Evolutionary conservation across 495 filamentous ascomycete species (phyloP), one percentile per base, ranked within the genome.

Genomic region (Hypomontagnella submonticulosa): DNA sequence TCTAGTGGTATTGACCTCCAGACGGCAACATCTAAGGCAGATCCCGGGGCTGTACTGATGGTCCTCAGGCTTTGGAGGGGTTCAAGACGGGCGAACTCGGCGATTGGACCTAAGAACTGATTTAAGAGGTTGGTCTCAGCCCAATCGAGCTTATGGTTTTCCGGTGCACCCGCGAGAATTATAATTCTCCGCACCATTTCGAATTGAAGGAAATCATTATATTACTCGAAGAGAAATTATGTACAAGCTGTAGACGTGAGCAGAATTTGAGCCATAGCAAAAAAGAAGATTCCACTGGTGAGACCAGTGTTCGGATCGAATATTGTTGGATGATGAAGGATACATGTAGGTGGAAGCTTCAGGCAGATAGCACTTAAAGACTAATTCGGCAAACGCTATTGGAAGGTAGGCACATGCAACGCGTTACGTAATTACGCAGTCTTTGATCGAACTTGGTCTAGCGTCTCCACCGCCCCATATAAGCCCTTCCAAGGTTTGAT

Each of bases 121-220:
- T 78, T 66, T 34, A 90, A 73, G 47, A 91, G 76, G 30, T 77
- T 74, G 4, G 73, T 65, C 27, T 81, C 71, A 33, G 79, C 73
- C 89, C 89, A 92, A 23, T 82, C 67, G 10, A 92, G 77, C 27
- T 75, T 76, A 36, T 63, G 66, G 15, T 69, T 65, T 19, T 84
- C 79, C 20, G 90, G 90, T 13, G 89, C 87, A 5, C 90, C 89
- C 58, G 85, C 74, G 37, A 90, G 78, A 50, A 91, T 84, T 46
- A 88, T 75, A 38, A 82, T 66, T 60, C 80, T 83, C 58, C 43
- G 57, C 52, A 80, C 64, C 85, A 86, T 87, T 33, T 43, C 59
- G 52, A 65, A 32, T 37, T 42, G 46, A 37, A 13, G 40, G 11
- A 32, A 58, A 53, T 20, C 63, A 60, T 66, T 2, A 30, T 61